These are phyloP conservation scores for Coemansia guatemalensis DNA, from an alignment of 192 early-diverging fungal genomes.

Conservation along the genomic window DNA sequence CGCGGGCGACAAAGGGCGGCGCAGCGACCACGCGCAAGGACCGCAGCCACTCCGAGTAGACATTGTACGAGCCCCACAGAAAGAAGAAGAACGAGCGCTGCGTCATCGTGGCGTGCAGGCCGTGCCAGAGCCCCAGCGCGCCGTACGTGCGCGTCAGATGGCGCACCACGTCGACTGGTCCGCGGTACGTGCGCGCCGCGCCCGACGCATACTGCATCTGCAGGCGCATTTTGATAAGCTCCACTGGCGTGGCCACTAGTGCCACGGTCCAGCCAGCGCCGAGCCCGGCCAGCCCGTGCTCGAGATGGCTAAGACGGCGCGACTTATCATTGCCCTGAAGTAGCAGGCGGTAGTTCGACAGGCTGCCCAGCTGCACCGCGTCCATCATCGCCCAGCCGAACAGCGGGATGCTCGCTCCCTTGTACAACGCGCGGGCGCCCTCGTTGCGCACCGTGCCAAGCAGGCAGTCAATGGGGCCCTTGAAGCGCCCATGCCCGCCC, in stretches of 20 bases:
- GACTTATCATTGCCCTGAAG: slow-evolving; percentile 65
- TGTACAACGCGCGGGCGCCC: slow-evolving; percentile 79
- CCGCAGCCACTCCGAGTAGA: slow-evolving; percentile 50
- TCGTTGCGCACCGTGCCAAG: slow-evolving; percentile 65
- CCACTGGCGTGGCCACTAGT: slow-evolving; percentile 77
- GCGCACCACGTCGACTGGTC: slow-evolving; percentile 83
- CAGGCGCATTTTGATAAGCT: slow-evolving; percentile 70
- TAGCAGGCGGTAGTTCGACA: slow-evolving; percentile 77
- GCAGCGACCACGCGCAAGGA: slow-evolving; percentile 44
- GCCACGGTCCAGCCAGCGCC: slow-evolving; percentile 79
- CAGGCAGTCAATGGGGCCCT: slow-evolving; percentile 71
- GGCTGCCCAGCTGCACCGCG: slow-evolving; percentile 68
- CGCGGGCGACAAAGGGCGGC: slow-evolving; percentile 20
- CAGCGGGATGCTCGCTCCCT: slow-evolving; percentile 89
- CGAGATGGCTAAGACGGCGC: slow-evolving; percentile 60
- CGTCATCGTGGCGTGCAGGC: slow-evolving; percentile 76
- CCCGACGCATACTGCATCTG: slow-evolving; percentile 75
- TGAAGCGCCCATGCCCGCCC: slow-evolving; percentile 65
- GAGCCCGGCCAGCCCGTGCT: slow-evolving; percentile 69
- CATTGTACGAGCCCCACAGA: slow-evolving; percentile 60
- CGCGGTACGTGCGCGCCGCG: slow-evolving; percentile 68
- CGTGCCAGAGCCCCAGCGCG: slow-evolving; percentile 77
- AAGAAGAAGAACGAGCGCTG: slow-evolving; percentile 84
- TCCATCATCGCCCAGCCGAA: slow-evolving; percentile 93
- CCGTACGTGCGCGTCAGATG: slow-evolving; percentile 78